Evolutionary conservation across 2,329 filamentous ascomycete genomes (phyloP).

Genomic region (Teratosphaeria viscida): DNA sequence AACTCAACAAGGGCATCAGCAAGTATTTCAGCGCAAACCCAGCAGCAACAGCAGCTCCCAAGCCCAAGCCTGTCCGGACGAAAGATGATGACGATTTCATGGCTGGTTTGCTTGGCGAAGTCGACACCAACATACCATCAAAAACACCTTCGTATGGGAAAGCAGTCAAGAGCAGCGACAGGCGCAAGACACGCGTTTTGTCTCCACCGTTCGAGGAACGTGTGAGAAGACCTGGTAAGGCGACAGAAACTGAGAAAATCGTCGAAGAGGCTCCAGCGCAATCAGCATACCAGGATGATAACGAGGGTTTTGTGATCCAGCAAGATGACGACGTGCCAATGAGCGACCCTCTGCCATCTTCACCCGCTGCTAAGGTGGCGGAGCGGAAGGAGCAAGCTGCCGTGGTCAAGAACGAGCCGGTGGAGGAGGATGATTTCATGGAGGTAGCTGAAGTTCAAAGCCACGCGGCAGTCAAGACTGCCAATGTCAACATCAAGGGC

Average conservation of each 20-base stretch:
- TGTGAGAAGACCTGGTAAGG: constrained; percentile 21
- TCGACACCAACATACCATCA: constrained; percentile 64
- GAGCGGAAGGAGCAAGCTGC: constrained; percentile 49
- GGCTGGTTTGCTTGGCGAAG: constrained; percentile 70
- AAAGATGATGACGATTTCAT: constrained; percentile 86
- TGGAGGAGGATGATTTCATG: constrained; percentile 69
- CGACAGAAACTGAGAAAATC: constrained; percentile 9
- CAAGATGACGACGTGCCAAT: constrained; percentile 61
- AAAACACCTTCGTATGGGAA: constrained; percentile 45
- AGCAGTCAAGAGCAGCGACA: constrained; percentile 61
- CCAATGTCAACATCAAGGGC: constrained; percentile 76
- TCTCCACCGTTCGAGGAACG: constrained; percentile 58
- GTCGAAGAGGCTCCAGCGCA: constrained; percentile 8
- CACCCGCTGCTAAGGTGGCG: constrained; percentile 46
- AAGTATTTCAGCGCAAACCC: constrained; percentile 85
- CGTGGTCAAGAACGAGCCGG: constrained; percentile 54
- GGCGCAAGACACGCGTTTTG: constrained; percentile 67
- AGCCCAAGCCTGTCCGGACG: constrained; percentile 51
- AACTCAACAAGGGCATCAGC: constrained; percentile 82
- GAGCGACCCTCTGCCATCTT: constrained; percentile 69
- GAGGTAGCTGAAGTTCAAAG: constrained; percentile 71
- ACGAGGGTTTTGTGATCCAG: constrained; percentile 43
- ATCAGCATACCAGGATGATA: constrained; percentile 36
- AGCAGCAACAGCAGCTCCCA: constrained; percentile 48
- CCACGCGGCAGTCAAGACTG: constrained; percentile 48